phyloP scores from a whole-genome alignment of 1,284 basidiomycete species.

The Marasmius fiardii region DNA sequence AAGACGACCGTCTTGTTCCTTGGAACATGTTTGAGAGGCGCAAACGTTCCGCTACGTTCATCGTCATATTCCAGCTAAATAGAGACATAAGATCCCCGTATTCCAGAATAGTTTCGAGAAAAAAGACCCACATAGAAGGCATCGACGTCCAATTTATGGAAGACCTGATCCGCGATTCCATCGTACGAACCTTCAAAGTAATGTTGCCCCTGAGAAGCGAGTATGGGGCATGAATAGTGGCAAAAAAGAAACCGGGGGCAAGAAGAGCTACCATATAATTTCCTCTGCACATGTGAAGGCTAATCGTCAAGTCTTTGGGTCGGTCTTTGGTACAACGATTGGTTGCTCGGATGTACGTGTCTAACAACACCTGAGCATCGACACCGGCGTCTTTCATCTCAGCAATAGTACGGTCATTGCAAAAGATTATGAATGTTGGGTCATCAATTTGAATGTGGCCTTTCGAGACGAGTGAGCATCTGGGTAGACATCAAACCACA shows the following conservation, averaged over 20 bases:
- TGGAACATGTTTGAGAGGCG: slow-evolving; percentile 65
- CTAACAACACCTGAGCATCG: slow-evolving; percentile 61
- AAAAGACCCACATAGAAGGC: slow-evolving; percentile 56
- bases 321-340: slow-evolving; percentile 60
- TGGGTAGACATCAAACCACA: background rate
- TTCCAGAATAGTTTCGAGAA: background rate
- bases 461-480: slow-evolving; percentile 16
- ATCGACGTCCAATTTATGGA: slow-evolving; percentile 72
- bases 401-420: slow-evolving; percentile 54
- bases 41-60: slow-evolving; percentile 67
- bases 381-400: slow-evolving; percentile 60
- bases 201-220: slow-evolving; percentile 41
- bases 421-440: slow-evolving; percentile 68
- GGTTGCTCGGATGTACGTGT: slow-evolving; percentile 69
- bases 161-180: slow-evolving; percentile 71
- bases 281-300: slow-evolving; percentile 77
- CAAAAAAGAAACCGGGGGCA: background rate
- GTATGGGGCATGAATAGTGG: background rate
- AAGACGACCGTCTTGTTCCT: slow-evolving; percentile 67
- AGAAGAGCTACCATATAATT: slow-evolving; percentile 56
- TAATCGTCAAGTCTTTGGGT: slow-evolving; percentile 62
- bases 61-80: slow-evolving; percentile 76
- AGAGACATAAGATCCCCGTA: slow-evolving; percentile 3
- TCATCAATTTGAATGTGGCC: slow-evolving; percentile 77
- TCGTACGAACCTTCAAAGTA: slow-evolving; percentile 76